Conservation (phyloP, 2,329 filamentous ascomycete species). For the Claviceps maximensis region DNA sequence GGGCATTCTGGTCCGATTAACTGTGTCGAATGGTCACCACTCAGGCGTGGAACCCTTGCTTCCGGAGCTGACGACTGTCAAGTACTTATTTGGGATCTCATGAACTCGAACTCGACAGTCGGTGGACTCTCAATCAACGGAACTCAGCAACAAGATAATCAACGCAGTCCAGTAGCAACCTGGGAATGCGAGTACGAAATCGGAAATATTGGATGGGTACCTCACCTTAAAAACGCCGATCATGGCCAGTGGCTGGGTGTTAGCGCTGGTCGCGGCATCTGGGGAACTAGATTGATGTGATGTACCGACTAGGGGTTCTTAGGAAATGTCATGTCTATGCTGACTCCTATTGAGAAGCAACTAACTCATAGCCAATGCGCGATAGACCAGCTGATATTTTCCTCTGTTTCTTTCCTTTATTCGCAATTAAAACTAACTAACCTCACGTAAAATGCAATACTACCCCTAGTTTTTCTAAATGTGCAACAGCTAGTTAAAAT, state of each 20-base stretch:
- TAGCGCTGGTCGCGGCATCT: slow-evolving; percentile 66
- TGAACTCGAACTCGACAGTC: slow-evolving; percentile 44
- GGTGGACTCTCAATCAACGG: slow-evolving; percentile 32
- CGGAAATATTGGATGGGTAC: slow-evolving; percentile 74
- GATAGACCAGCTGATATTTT: not conserved
- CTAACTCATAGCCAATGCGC: not conserved
- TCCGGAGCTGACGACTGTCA: slow-evolving; percentile 86
- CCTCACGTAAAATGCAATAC: not conserved
- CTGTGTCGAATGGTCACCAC: slow-evolving; percentile 90
- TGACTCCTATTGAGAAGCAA: not conserved
- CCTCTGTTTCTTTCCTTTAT: not conserved
- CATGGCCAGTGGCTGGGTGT: slow-evolving; percentile 76
- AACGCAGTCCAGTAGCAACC: slow-evolving; percentile 55
- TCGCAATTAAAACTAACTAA: not conserved
- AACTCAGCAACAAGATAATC: slow-evolving; percentile 38
- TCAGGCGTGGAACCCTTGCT: slow-evolving; percentile 73
- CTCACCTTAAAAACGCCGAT: slow-evolving; percentile 53
- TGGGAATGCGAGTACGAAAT: slow-evolving; percentile 86
- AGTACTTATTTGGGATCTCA: slow-evolving; percentile 86
- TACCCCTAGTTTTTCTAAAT: not conserved
- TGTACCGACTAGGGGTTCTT: not conserved
- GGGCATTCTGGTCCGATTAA: slow-evolving; percentile 79
- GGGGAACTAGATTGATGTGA: slow-evolving; percentile 48
- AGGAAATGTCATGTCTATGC: not conserved
- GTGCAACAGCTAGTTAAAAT: not conserved